Percentiles rank a stretch among this genome's conserved stretches.
phyloP scores from a whole-genome alignment of 352 stramenopile species.

The Pythium pectinolyticum region DNA sequence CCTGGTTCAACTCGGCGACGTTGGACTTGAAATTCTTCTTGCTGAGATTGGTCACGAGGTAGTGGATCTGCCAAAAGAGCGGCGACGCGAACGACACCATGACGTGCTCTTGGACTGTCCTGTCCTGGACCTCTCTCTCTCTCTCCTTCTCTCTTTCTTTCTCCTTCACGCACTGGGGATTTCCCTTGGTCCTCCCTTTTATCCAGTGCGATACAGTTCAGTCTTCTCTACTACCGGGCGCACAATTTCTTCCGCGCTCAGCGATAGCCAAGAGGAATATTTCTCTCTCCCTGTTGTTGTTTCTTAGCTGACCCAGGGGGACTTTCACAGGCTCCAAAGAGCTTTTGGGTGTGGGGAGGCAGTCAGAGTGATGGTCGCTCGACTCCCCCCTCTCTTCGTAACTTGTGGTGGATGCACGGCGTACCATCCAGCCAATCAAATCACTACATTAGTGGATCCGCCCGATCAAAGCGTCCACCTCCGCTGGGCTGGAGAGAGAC shows the following conservation, averaged over 20 bases:
- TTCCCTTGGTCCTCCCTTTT: not conserved
- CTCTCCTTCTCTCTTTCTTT: constrained; percentile 1
- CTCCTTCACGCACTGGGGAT: too few species aligned
- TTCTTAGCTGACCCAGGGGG: not conserved
- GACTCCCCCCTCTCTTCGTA: constrained; percentile 5
- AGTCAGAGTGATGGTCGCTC: constrained; percentile 34
- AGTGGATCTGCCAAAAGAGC: constrained; percentile 94
- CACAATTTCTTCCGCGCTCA: constrained; percentile 30
- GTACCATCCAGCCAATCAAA: constrained; percentile 23
- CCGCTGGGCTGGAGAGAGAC: constrained; percentile 11
- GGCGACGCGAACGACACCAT: constrained; percentile 92
- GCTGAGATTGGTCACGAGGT: constrained; percentile 90
- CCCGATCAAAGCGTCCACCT: constrained; percentile 19
- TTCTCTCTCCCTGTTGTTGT: not conserved
- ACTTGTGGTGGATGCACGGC: constrained; percentile 20
- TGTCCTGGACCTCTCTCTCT: constrained; percentile 8
- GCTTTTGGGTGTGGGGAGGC: constrained; percentile 11
- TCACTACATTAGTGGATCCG: constrained; percentile 24
- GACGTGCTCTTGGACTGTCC: not conserved
- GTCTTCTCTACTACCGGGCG: not conserved
- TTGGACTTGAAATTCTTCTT: constrained; percentile 95
- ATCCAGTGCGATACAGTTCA: not conserved
- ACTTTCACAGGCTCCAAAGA: constrained; percentile 14
- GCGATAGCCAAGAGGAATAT: constrained; percentile 7
- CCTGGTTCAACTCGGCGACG: constrained; percentile 91